Conservation (phyloP, 331 rosid genomes). For the Arachis monticola region DNA sequence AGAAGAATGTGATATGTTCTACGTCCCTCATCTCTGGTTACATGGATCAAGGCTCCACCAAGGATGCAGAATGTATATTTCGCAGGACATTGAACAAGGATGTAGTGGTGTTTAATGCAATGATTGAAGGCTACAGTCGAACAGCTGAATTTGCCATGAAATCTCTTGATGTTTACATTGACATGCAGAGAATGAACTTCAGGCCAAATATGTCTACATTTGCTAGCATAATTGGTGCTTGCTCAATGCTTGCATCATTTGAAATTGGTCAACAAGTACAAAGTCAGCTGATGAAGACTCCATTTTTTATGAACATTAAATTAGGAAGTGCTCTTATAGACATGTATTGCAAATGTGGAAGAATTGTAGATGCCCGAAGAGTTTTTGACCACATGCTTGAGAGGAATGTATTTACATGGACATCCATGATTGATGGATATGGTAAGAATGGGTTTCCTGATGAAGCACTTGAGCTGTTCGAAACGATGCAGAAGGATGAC, state of each 20-base stretch:
- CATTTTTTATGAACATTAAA: constrained; percentile 54
- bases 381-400: constrained; percentile 71
- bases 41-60: constrained; percentile 66
- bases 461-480: constrained; percentile 75
- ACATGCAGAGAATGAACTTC: constrained; percentile 70
- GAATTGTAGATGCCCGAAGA: constrained; percentile 60
- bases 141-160: constrained; percentile 55
- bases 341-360: constrained; percentile 87
- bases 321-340: constrained; percentile 86
- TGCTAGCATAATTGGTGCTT: constrained; percentile 87
- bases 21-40: constrained; percentile 89
- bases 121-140: constrained; percentile 95
- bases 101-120: constrained; percentile 83
- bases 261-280: constrained; percentile 80
- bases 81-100: constrained; percentile 65
- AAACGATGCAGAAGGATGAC: constrained; percentile 53
- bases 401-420: constrained; percentile 89
- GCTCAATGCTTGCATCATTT: constrained; percentile 68
- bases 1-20: constrained; percentile 69
- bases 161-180: constrained; percentile 74
- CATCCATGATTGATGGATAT: constrained; percentile 94
- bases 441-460: constrained; percentile 57
- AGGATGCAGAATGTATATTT: constrained; percentile 75
- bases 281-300: constrained; percentile 72
- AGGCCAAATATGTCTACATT: constrained; percentile 84